Evolutionary conservation across 306 rosid genomes (phyloP).

Genomic region (Prosopis cineraria): DNA sequence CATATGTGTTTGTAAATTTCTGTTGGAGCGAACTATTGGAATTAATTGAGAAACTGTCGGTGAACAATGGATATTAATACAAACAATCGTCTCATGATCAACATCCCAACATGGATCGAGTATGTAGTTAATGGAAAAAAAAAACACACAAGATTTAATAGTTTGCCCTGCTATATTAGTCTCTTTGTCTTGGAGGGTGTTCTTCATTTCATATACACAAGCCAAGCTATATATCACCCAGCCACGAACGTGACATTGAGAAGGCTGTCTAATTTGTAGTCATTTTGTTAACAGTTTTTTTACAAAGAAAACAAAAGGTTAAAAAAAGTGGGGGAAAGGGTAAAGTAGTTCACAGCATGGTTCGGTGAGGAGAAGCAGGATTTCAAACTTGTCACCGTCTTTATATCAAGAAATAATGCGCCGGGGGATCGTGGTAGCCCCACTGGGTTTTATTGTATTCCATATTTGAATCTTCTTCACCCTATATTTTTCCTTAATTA

Average conservation of each 20-base stretch:
- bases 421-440: constrained; percentile 13
- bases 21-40: neutral
- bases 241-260: neutral
- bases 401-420: constrained; percentile 1
- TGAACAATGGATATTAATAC: neutral
- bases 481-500: neutral
- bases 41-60: neutral
- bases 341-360: constrained; percentile 33
- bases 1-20: neutral
- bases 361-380: constrained; percentile 42
- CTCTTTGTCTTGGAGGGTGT: no score
- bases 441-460: constrained; percentile 11
- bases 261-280: constrained; percentile 13
- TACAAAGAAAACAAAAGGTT: neutral
- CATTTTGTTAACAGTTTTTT: neutral
- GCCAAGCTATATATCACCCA: no score
- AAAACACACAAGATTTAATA: no score
- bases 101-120: neutral
- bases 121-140: neutral
- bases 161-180: no score
- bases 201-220: no score
- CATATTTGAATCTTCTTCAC: neutral
- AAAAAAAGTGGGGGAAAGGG: neutral
- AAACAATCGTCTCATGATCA: neutral
- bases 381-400: constrained; percentile 45